A percentile compares a stretch with the other conserved stretches of the same genome.
These are phyloP conservation scores for Cryptosporidium felis DNA, from an alignment of 169 alveolate species.

Conservation along the genomic window DNA sequence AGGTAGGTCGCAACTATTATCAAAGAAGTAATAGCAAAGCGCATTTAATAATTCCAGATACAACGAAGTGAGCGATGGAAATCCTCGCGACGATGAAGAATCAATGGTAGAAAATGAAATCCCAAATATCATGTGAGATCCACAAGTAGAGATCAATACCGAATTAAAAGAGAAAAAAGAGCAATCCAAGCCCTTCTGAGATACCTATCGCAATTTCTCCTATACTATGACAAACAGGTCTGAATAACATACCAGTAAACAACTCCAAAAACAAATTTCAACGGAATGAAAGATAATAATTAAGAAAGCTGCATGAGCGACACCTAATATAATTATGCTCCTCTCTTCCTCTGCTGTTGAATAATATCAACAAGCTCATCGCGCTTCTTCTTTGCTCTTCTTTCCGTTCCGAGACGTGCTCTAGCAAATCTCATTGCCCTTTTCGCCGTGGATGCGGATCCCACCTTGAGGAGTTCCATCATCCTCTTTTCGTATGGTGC, in stretches of 20 bases:
- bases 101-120: not conserved
- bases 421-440: slow-evolving; percentile 98
- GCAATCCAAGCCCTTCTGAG: not conserved
- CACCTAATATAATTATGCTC: slow-evolving; percentile 57
- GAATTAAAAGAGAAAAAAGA: not conserved
- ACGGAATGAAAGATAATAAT: not conserved
- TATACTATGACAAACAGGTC: no score
- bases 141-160: not conserved
- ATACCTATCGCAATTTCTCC: not conserved
- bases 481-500: slow-evolving; percentile 98
- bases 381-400: slow-evolving; percentile 97
- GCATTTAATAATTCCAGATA: not conserved
- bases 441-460: slow-evolving; percentile 96
- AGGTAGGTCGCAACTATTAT: slow-evolving; percentile 1
- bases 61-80: slow-evolving; percentile 44
- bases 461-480: slow-evolving; percentile 97
- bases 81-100: slow-evolving; percentile 8
- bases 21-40: not conserved
- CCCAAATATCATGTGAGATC: not conserved
- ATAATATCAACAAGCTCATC: slow-evolving; percentile 90
- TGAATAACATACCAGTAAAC: not conserved
- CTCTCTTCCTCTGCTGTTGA: slow-evolving; percentile 88
- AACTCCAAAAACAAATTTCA: not conserved
- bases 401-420: slow-evolving; percentile 98
- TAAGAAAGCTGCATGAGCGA: not conserved